Conservation (phyloP, 2,329 filamentous ascomycete genomes). For the Scleromitrula shiraiana region DNA sequence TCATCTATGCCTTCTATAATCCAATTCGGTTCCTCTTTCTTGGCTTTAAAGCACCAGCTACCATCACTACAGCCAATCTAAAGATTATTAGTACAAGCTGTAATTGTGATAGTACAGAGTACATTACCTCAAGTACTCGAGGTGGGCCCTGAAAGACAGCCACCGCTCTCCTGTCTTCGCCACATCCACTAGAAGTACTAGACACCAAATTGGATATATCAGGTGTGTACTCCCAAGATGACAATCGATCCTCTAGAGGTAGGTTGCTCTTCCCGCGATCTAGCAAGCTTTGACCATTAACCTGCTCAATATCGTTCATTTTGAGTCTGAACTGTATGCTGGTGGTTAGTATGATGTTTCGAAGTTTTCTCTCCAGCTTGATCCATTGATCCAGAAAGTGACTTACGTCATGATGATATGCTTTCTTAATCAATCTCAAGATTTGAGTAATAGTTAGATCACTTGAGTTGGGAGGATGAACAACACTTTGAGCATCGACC, state of each 20-base stretch:
- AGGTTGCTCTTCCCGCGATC: not conserved
- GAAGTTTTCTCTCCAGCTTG: not conserved
- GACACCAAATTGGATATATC: not conserved
- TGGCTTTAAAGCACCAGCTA: slow-evolving; percentile 24
- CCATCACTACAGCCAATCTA: slow-evolving; percentile 26
- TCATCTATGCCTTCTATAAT: slow-evolving; percentile 28
- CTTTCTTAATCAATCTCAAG: slow-evolving; percentile 23
- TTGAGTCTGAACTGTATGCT: slow-evolving; percentile 18
- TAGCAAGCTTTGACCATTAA: not conserved
- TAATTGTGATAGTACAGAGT: not conserved
- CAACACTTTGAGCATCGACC: slow-evolving; percentile 15
- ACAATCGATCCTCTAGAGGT: slow-evolving; percentile 8
- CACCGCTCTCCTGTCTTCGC: slow-evolving; percentile 2
- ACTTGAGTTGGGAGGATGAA: slow-evolving; percentile 6
- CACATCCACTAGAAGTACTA: not conserved
- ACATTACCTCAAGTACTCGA: slow-evolving; percentile 21
- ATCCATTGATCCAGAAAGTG: not conserved
- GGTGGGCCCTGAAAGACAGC: slow-evolving; percentile 16
- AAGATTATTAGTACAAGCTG: not conserved
- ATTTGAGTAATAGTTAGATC: slow-evolving; percentile 20
- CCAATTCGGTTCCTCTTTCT: slow-evolving; percentile 24
- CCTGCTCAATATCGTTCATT: slow-evolving; percentile 16
- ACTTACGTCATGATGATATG: slow-evolving; percentile 25
- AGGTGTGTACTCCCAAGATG: slow-evolving; percentile 22
- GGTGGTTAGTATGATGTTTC: not conserved